phyloP scores from a whole-genome alignment of 1,284 basidiomycete species.

The Stereum hirsutum region DNA sequence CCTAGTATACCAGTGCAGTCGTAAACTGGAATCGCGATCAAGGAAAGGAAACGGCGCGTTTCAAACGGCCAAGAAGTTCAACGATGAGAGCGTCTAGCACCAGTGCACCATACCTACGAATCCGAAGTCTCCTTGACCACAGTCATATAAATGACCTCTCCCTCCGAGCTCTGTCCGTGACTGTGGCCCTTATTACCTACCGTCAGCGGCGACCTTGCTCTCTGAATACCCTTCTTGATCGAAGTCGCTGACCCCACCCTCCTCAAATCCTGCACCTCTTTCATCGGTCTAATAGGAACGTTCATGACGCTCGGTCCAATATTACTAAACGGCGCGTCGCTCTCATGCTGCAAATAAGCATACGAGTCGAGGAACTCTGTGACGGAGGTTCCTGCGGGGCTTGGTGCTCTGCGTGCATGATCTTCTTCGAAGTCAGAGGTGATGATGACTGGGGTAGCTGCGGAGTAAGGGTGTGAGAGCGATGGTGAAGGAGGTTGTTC shows the following conservation, averaged over 20 bases:
- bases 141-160: conserved; percentile 30
- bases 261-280: too few species aligned
- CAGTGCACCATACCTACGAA: too few species aligned
- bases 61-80: too few species aligned
- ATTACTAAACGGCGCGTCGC: conserved; percentile 9
- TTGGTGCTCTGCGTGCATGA: conserved; percentile 17
- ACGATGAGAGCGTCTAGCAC: too few species aligned
- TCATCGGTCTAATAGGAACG: too few species aligned
- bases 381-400: conserved; percentile 6
- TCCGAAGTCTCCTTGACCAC: conserved; percentile 27
- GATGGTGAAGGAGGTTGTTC: neutral
- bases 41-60: too few species aligned
- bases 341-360: conserved; percentile 11
- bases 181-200: too few species aligned
- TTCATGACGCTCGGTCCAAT: conserved; percentile 12
- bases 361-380: conserved; percentile 9
- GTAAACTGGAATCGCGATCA: too few species aligned
- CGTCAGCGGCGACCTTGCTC: too few species aligned
- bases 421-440: too few species aligned
- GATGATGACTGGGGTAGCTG: conserved; percentile 14
- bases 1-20: too few species aligned
- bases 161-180: conserved; percentile 16
- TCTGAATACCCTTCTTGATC: conserved; percentile 6
- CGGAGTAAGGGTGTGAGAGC: neutral
- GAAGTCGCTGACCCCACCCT: neutral